Conservation (phyloP, 202 grass and related monocot species). For the Dendrocalamus latiflorus region DNA sequence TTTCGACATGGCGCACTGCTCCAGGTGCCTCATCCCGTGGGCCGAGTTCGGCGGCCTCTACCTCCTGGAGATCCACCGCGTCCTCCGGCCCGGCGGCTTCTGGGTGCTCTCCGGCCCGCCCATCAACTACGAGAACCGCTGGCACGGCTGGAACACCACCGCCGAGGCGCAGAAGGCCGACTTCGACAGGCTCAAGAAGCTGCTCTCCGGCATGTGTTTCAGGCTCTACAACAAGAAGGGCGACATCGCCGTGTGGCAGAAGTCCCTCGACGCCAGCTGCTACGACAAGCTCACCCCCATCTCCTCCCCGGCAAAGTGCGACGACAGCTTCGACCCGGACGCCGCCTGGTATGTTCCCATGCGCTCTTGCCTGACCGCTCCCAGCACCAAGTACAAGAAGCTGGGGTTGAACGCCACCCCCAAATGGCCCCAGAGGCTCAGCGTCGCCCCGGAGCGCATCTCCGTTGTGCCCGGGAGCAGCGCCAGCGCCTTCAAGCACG, state of each 20-base stretch:
- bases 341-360: constrained; percentile 89
- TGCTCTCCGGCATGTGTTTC: constrained; percentile 80
- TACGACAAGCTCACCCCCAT: constrained; percentile 69
- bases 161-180: constrained; percentile 72
- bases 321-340: constrained; percentile 50
- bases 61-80: constrained; percentile 78
- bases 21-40: constrained; percentile 83
- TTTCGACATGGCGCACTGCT: constrained; percentile 94
- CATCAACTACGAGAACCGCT: constrained; percentile 91
- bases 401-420: constrained; percentile 42
- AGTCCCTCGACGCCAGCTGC: constrained; percentile 52
- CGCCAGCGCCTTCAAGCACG: constrained; percentile 64
- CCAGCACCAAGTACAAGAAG: constrained; percentile 52
- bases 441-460: constrained; percentile 59
- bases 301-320: constrained; percentile 69
- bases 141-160: constrained; percentile 97
- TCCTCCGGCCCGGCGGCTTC: constrained; percentile 81
- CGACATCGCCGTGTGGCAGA: constrained; percentile 93
- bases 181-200: constrained; percentile 59
- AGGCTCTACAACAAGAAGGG: constrained; percentile 77
- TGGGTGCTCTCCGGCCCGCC: constrained; percentile 98
- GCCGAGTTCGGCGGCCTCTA: constrained; percentile 84
- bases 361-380: constrained; percentile 64
- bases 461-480: constrained; percentile 59
- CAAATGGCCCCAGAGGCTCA: constrained; percentile 79